Evolutionary conservation across 352 stramenopile species (phyloP).

Genomic region (Phytophthora lateralis): DNA sequence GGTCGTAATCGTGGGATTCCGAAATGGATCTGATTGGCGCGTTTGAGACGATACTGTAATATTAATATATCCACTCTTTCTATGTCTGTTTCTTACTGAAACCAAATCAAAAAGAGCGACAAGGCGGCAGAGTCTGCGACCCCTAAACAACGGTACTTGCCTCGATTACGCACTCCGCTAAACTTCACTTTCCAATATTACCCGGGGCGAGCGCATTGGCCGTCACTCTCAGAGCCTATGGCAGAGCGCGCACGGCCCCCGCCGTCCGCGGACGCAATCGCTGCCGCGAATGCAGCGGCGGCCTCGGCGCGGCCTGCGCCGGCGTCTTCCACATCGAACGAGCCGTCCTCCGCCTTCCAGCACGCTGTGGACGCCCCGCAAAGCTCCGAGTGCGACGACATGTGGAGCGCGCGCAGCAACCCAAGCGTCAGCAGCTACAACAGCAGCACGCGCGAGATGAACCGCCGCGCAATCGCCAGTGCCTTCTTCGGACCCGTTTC

Average conservation of each 20-base stretch:
- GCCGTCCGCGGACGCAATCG: slow-evolving; percentile 29
- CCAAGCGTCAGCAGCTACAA: slow-evolving; percentile 60
- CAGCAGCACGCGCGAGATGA: slow-evolving; percentile 47
- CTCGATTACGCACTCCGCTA: slow-evolving; percentile 23
- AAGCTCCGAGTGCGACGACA: slow-evolving; percentile 27
- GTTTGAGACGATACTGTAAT: slow-evolving; percentile 1
- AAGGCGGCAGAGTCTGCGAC: slow-evolving; percentile 13
- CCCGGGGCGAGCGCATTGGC: neutral
- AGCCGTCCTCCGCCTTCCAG: neutral
- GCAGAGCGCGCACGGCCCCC: slow-evolving; percentile 8
- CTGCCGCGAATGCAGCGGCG: slow-evolving; percentile 30
- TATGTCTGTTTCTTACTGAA: neutral
- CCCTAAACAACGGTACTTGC: slow-evolving; percentile 16
- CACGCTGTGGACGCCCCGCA: slow-evolving; percentile 11
- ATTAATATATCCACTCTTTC: neutral
- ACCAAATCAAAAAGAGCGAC: slow-evolving; percentile 10
- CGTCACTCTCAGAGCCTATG: neutral
- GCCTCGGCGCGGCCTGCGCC: slow-evolving; percentile 18
- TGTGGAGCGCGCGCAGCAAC: slow-evolving; percentile 49
- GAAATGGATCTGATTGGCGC: slow-evolving; percentile 24
- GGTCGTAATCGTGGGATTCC: slow-evolving; percentile 19
- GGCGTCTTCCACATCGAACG: slow-evolving; percentile 7
- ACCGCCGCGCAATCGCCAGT: slow-evolving; percentile 38
- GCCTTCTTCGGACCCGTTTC: slow-evolving; percentile 49
- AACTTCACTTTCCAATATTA: slow-evolving; percentile 22